A percentile compares a stretch with the other conserved stretches of the same genome.
Evolutionary conservation across 2,329 filamentous ascomycete genomes (phyloP).

Genomic region (Camillea tinctor): DNA sequence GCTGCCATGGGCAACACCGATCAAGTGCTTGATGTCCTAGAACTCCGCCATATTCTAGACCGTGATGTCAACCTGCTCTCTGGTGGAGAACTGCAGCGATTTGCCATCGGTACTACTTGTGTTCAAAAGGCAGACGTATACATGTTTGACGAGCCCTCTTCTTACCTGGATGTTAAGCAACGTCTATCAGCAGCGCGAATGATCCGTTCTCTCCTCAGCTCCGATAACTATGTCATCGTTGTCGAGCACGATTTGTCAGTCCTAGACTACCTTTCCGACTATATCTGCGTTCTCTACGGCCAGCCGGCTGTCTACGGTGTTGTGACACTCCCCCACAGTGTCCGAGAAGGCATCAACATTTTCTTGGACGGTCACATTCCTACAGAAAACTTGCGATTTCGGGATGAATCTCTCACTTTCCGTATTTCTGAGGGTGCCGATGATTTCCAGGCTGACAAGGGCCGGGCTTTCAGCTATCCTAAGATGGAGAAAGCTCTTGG

Average conservation of each 20-base stretch:
- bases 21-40: slow-evolving; percentile 78
- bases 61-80: slow-evolving; percentile 89
- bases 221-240: slow-evolving; percentile 95
- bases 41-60: slow-evolving; percentile 85
- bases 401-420: slow-evolving; percentile 95
- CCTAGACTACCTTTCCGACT: slow-evolving; percentile 97
- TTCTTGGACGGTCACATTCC: slow-evolving; percentile 98
- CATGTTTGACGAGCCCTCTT: slow-evolving; percentile 99
- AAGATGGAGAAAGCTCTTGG: slow-evolving; percentile 91
- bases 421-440: slow-evolving; percentile 87
- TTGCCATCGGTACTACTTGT: slow-evolving; percentile 93
- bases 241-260: slow-evolving; percentile 99
- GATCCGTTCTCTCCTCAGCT: slow-evolving; percentile 84
- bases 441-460: slow-evolving; percentile 82
- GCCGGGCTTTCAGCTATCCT: slow-evolving; percentile 83
- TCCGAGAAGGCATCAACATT: slow-evolving; percentile 98
- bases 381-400: slow-evolving; percentile 97
- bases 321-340: slow-evolving; percentile 90
- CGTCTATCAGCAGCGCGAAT: slow-evolving; percentile 88
- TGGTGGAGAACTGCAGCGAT: slow-evolving; percentile 96
- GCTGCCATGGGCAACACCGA: slow-evolving; percentile 76
- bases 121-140: slow-evolving; percentile 81
- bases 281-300: slow-evolving; percentile 96
- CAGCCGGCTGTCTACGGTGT: slow-evolving; percentile 96
- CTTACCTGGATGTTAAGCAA: slow-evolving; percentile 99